Conservation (phyloP, 2,329 filamentous ascomycete species). For the Lojkania enalia region DNA sequence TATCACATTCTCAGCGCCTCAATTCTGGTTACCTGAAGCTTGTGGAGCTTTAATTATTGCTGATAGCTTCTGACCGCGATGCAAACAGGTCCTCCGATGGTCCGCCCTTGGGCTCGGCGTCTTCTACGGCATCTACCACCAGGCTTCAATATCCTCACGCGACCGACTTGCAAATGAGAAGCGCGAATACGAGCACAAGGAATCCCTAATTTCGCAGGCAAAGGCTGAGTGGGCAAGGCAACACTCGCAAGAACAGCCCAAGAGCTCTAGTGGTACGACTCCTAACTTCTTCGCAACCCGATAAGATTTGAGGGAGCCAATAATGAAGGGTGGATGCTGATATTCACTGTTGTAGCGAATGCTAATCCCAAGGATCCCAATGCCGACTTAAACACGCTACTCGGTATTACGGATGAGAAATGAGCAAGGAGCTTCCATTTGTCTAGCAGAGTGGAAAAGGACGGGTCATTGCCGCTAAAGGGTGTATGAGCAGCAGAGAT, state of each 20-base stretch:
- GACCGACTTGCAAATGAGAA: constrained; percentile 72
- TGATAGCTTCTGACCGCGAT: constrained; percentile 27
- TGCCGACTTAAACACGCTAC: constrained; percentile 82
- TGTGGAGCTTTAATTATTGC: constrained; percentile 12
- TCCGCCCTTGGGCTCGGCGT: constrained; percentile 88
- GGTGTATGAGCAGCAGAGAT: constrained; percentile 20
- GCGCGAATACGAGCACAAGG: constrained; percentile 87
- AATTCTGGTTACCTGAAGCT: neutral
- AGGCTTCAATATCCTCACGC: constrained; percentile 73
- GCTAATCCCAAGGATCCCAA: constrained; percentile 80
- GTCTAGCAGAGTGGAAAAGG: constrained; percentile 16
- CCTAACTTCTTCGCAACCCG: neutral
- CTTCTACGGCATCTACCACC: constrained; percentile 95
- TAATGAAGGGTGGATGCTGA: neutral
- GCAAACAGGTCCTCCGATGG: constrained; percentile 88
- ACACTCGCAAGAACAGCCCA: constrained; percentile 50
- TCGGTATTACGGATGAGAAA: constrained; percentile 43
- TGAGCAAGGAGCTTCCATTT: constrained; percentile 28
- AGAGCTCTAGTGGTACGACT: constrained; percentile 35
- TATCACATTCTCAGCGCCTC: neutral
- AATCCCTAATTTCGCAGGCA: constrained; percentile 87
- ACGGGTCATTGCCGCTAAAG: constrained; percentile 18
- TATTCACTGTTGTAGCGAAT: constrained; percentile 16
- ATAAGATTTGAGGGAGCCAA: neutral
- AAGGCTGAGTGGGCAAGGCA: constrained; percentile 89